phyloP scores from a whole-genome alignment of 441 rosid species.

The Pelargonium fulgidum region DNA sequence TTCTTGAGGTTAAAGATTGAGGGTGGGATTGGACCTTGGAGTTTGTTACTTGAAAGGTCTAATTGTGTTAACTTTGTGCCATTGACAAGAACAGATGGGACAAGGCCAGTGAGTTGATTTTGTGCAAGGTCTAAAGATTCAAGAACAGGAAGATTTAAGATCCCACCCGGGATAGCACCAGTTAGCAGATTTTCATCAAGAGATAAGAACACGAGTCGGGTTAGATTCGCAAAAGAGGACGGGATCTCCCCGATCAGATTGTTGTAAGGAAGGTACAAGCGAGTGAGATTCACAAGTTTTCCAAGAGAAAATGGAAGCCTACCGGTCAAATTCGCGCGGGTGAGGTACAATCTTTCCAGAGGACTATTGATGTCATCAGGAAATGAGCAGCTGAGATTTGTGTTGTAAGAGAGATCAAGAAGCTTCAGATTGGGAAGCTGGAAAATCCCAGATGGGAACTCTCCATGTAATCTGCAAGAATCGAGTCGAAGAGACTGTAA shows the following conservation, averaged over 20 bases:
- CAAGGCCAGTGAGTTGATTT: neutral
- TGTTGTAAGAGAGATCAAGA: conserved; percentile 1
- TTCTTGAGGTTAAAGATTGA: neutral
- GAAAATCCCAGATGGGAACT: conserved; percentile 21
- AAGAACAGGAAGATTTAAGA: neutral
- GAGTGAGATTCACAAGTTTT: neutral
- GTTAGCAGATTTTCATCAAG: neutral
- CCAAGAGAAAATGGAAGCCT: neutral
- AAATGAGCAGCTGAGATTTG: conserved; percentile 10
- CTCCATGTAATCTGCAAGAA: conserved; percentile 10
- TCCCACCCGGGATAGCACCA: neutral
- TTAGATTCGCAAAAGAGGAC: neutral
- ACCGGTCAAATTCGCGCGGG: conserved; percentile 10
- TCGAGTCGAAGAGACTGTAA: conserved; percentile 6
- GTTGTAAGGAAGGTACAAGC: neutral
- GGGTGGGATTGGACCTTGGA: conserved; percentile 9
- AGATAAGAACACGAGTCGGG: neutral
- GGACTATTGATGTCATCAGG: conserved; percentile 22
- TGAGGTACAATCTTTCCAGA: conserved; percentile 16
- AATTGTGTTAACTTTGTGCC: neutral
- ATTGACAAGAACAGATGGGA: neutral
- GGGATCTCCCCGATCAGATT: conserved; percentile 7
- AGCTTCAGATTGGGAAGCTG: conserved; percentile 18
- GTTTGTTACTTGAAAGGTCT: conserved; percentile 3
- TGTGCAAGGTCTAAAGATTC: neutral